phyloP scores from a whole-genome alignment of 805 yeast genomes.

The Pichia kluyveri region DNA sequence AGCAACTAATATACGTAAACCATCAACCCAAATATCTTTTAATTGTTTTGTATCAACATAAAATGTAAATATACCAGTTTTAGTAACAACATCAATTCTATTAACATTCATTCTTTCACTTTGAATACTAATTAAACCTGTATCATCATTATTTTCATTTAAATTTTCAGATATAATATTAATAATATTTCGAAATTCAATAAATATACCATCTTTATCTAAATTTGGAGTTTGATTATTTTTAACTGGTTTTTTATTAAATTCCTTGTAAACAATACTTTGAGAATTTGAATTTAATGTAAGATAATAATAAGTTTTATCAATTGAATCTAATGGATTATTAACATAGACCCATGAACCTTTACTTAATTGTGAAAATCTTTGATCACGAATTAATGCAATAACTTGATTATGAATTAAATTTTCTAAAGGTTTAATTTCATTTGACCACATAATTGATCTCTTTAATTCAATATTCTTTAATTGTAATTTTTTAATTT shows the following conservation, averaged over 20 bases:
- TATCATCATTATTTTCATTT: conserved; percentile 27
- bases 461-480: conserved; percentile 30
- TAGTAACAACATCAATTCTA: conserved; percentile 16
- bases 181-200: conserved; percentile 43
- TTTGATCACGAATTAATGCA: conserved; percentile 67
- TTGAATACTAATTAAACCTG: conserved; percentile 43
- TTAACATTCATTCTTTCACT: conserved; percentile 34
- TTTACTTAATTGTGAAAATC: conserved; percentile 58
- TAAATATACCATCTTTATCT: conserved; percentile 45
- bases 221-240: conserved; percentile 37
- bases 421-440: conserved; percentile 39
- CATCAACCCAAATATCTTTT: conserved; percentile 72
- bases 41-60: conserved; percentile 63
- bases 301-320: conserved; percentile 34
- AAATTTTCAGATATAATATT: conserved; percentile 39
- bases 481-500: conserved; percentile 49
- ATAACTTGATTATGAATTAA: conserved; percentile 47
- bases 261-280: conserved; percentile 53
- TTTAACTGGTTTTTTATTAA: conserved; percentile 27
- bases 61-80: conserved; percentile 37
- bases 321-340: conserved; percentile 30
- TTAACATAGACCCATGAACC: conserved; percentile 79
- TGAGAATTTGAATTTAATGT: conserved; percentile 60
- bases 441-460: conserved; percentile 33
- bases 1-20: conserved; percentile 45